phyloP scores from a whole-genome alignment of 2,329 filamentous ascomycete species.

The Pseudogymnoascus pannorum region DNA sequence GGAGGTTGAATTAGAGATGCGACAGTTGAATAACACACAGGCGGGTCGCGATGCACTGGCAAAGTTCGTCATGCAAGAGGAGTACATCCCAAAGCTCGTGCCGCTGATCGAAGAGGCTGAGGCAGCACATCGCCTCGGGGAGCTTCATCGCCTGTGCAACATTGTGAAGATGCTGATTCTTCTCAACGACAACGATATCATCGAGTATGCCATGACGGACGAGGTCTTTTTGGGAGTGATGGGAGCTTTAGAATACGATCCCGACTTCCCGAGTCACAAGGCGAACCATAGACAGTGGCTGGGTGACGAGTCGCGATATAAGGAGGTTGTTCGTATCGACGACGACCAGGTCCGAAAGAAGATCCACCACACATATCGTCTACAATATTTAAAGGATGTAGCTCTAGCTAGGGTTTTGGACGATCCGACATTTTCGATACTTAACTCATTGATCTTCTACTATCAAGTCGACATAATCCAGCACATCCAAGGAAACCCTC shows the following conservation, averaged over 20 bases:
- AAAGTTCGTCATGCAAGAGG: constrained; percentile 77
- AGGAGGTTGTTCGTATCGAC: constrained; percentile 90
- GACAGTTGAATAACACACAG: constrained; percentile 65
- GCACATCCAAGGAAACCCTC: constrained; percentile 75
- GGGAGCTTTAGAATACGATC: constrained; percentile 93
- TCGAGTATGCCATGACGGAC: constrained; percentile 88
- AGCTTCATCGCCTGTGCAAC: constrained; percentile 87
- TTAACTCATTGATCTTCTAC: constrained; percentile 98
- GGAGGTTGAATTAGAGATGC: constrained; percentile 81
- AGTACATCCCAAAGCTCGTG: constrained; percentile 82
- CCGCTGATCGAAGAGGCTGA: constrained; percentile 84
- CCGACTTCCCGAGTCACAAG: constrained; percentile 95
- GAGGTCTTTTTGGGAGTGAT: constrained; percentile 86
- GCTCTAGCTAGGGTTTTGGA: constrained; percentile 92
- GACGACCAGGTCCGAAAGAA: constrained; percentile 75
- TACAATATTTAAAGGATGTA: constrained; percentile 98
- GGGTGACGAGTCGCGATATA: constrained; percentile 80
- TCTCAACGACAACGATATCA: constrained; percentile 89
- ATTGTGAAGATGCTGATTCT: constrained; percentile 97
- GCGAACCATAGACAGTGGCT: constrained; percentile 95
- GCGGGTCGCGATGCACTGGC: constrained; percentile 76
- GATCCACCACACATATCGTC: constrained; percentile 91
- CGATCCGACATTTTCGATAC: constrained; percentile 93
- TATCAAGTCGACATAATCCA: constrained; percentile 97
- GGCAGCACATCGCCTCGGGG: constrained; percentile 77